A percentile compares a stretch with the other conserved stretches of the same genome.
phyloP scores from a whole-genome alignment of 129 eudicot species.

The Flaveria sonorensis region DNA sequence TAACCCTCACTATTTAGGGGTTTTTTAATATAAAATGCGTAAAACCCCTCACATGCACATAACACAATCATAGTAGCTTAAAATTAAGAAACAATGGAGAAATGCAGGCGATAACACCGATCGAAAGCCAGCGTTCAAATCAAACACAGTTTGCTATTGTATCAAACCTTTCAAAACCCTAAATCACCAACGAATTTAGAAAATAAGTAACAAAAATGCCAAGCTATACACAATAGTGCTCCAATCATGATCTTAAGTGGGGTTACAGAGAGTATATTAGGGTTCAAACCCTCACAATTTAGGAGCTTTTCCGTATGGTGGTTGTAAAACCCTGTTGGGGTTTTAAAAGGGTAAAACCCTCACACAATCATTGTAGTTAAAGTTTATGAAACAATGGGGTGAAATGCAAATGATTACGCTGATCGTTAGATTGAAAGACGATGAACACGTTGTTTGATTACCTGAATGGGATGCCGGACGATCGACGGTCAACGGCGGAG shows the following conservation, averaged over 20 bases:
- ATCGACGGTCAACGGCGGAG: conserved; percentile 4
- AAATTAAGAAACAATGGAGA: background rate
- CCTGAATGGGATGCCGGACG: conserved; percentile 13
- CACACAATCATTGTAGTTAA: background rate
- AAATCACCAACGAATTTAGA: background rate
- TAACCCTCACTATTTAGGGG: conserved; percentile 1
- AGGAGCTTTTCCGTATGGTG: too few relatives aligned
- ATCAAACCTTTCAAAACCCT: too few relatives aligned
- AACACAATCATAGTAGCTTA: background rate
- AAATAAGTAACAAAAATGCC: conserved; percentile 9
- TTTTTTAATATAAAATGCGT: background rate
- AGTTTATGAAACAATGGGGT: background rate
- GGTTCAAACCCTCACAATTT: conserved; percentile 1
- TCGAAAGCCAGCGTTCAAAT: too few relatives aligned
- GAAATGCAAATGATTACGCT: background rate
- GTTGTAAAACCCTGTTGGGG: background rate
- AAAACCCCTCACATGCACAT: background rate
- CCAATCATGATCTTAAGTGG: conserved; percentile 5
- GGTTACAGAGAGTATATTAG: background rate
- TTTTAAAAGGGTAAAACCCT: background rate
- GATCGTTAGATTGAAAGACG: background rate
- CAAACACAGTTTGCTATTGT: too few relatives aligned
- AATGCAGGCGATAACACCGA: background rate
- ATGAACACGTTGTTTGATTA: background rate
- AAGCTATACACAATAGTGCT: background rate